A percentile compares a stretch with the other conserved stretches of the same genome.
Conservation (phyloP, 2,329 filamentous ascomycete species). For the Colletotrichum liaoningense region DNA sequence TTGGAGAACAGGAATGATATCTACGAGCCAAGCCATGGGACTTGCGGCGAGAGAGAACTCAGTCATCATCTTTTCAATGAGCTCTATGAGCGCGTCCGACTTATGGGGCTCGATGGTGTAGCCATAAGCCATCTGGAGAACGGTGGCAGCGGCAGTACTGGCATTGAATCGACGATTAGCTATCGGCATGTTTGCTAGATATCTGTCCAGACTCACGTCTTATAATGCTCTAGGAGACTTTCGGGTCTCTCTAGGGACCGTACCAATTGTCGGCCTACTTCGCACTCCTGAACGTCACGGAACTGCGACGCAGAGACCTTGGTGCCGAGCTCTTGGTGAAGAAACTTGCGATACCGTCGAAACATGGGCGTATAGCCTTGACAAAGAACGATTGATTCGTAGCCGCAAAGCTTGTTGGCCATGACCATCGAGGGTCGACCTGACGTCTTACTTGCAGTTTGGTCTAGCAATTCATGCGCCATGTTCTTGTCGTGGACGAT, state of each 20-base stretch:
- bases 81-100: conserved; percentile 43
- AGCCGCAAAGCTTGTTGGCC: conserved; percentile 44
- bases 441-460: conserved; percentile 47
- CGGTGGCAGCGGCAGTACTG: conserved; percentile 21
- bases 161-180: background rate
- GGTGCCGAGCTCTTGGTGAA: conserved; percentile 45
- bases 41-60: conserved; percentile 43
- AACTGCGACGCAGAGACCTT: conserved; percentile 37
- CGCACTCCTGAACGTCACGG: conserved; percentile 16
- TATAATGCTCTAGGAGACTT: conserved; percentile 25
- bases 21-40: conserved; percentile 47
- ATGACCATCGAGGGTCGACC: conserved; percentile 43
- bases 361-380: conserved; percentile 40
- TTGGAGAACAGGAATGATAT: conserved; percentile 45
- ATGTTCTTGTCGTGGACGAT: conserved; percentile 51
- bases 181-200: background rate
- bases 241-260: conserved; percentile 28
- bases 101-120: conserved; percentile 44
- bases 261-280: conserved; percentile 28
- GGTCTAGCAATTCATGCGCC: conserved; percentile 50
- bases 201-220: conserved; percentile 25
- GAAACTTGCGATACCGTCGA: conserved; percentile 40
- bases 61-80: conserved; percentile 44
- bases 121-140: conserved; percentile 29
- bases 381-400: conserved; percentile 36